A percentile compares a stretch with the other conserved stretches of the same genome.
phyloP scores from a whole-genome alignment of 2,329 filamentous ascomycete species.

The Aspergillus pseudoviridinutans region DNA sequence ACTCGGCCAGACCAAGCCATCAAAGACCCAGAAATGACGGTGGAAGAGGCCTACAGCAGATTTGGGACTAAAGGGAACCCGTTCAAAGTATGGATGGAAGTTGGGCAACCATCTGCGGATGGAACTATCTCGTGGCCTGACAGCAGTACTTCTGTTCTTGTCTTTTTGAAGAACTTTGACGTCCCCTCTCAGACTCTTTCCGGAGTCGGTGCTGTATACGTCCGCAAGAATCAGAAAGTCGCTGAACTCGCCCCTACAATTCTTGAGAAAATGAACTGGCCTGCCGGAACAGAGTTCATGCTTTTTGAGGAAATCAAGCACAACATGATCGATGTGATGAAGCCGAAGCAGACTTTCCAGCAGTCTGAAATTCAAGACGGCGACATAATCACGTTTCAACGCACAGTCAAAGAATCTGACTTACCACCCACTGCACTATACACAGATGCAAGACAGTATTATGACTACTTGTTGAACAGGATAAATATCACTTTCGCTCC shows the following conservation, averaged over 20 bases:
- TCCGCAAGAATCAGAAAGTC: conserved; percentile 82
- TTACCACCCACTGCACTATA: conserved; percentile 46
- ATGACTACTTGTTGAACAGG: conserved; percentile 87
- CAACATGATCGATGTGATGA: conserved; percentile 93
- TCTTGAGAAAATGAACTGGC: conserved; percentile 79
- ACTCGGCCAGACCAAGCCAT: conserved; percentile 86
- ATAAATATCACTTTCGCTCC: conserved; percentile 75
- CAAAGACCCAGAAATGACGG: conserved; percentile 68
- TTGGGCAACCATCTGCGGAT: conserved; percentile 63
- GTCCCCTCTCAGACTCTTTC: conserved; percentile 67
- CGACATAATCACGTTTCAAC: conserved; percentile 94
- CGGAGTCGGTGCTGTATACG: conserved; percentile 80
- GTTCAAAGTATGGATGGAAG: conserved; percentile 84
- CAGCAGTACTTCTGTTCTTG: conserved; percentile 60
- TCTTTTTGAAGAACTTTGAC: conserved; percentile 94
- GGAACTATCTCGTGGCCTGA: conserved; percentile 68
- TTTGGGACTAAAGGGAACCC: conserved; percentile 63
- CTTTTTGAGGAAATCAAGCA: conserved; percentile 98
- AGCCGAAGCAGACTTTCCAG: conserved; percentile 82
- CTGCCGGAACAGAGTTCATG: conserved; percentile 64
- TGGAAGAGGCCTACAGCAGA: conserved; percentile 69
- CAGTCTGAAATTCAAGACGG: conserved; percentile 94
- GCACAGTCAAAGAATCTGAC: conserved; percentile 46
- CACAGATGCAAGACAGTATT: conserved; percentile 75
- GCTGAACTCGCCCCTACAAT: conserved; percentile 77